phyloP scores from a whole-genome alignment of 306 rosid species.

The Macrotyloma uniflorum region DNA sequence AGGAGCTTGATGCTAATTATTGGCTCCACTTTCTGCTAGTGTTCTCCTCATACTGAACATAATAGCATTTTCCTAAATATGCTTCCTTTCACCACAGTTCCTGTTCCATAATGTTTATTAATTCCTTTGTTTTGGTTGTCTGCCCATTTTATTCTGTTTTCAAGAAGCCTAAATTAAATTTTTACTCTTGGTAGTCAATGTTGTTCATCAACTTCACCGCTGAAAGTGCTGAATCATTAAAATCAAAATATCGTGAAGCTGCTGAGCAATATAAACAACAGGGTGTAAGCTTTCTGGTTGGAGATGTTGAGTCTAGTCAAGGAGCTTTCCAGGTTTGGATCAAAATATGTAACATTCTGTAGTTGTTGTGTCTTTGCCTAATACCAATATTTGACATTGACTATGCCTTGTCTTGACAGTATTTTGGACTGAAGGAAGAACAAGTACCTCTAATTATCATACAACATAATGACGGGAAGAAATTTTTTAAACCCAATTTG shows the following conservation, averaged over 20 bases:
- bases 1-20: background rate
- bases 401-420: conserved; percentile 53
- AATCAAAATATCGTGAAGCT: conserved; percentile 68
- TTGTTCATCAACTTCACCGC: conserved; percentile 78
- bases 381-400: conserved; percentile 37
- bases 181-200: conserved; percentile 68
- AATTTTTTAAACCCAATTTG: conserved; percentile 71
- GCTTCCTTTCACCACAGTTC: background rate
- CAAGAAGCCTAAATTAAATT: conserved; percentile 26
- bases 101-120: background rate
- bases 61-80: background rate
- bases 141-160: background rate
- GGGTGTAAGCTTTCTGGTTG: conserved; percentile 77
- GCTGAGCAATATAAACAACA: conserved; percentile 71
- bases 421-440: conserved; percentile 85
- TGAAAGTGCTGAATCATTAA: conserved; percentile 63
- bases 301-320: conserved; percentile 71
- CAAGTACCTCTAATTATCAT: conserved; percentile 79
- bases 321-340: conserved; percentile 86
- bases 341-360: background rate
- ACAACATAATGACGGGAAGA: conserved; percentile 68
- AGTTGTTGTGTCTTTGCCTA: conserved; percentile 11
- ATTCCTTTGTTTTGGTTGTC: background rate
- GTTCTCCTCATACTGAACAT: background rate
- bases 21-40: background rate